These are phyloP conservation scores for Cercospora janseana DNA, from an alignment of 2,329 filamentous ascomycete species.

Conservation along the genomic window DNA sequence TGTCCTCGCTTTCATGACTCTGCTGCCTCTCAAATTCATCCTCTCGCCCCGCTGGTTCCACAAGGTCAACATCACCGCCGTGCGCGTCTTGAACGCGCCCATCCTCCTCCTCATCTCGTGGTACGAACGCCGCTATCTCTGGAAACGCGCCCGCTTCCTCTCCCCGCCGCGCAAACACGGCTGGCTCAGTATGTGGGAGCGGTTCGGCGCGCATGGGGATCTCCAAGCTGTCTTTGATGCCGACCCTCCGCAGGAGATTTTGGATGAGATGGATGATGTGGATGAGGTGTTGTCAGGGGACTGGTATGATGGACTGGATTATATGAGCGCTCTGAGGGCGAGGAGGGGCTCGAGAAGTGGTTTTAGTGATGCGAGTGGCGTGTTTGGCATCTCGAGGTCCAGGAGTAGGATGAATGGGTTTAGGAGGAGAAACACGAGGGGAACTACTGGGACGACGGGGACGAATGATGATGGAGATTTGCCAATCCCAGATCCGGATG, in stretches of 20 bases:
- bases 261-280: constrained; percentile 50
- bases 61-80: constrained; percentile 78
- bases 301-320: constrained; percentile 39
- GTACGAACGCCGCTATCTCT: constrained; percentile 68
- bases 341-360: constrained; percentile 31
- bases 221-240: constrained; percentile 71
- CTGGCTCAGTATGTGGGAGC: constrained; percentile 60
- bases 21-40: constrained; percentile 75
- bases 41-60: constrained; percentile 83
- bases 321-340: constrained; percentile 30
- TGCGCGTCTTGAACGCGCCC: constrained; percentile 72
- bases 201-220: constrained; percentile 69
- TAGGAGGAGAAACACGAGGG: constrained; percentile 8
- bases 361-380: constrained; percentile 29
- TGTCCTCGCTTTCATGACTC: constrained; percentile 68
- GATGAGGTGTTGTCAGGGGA: constrained; percentile 49
- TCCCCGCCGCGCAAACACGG: constrained; percentile 42
- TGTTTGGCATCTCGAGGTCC: constrained; percentile 21
- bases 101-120: constrained; percentile 69
- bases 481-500: constrained; percentile 14
- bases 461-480: constrained; percentile 5
- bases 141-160: constrained; percentile 47
- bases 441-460: background rate
- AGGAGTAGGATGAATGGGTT: constrained; percentile 26
- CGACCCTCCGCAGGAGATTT: constrained; percentile 59